Evolutionary conservation across 805 yeast genomes (phyloP).

Genomic region (Hyphopichia homilentoma): DNA sequence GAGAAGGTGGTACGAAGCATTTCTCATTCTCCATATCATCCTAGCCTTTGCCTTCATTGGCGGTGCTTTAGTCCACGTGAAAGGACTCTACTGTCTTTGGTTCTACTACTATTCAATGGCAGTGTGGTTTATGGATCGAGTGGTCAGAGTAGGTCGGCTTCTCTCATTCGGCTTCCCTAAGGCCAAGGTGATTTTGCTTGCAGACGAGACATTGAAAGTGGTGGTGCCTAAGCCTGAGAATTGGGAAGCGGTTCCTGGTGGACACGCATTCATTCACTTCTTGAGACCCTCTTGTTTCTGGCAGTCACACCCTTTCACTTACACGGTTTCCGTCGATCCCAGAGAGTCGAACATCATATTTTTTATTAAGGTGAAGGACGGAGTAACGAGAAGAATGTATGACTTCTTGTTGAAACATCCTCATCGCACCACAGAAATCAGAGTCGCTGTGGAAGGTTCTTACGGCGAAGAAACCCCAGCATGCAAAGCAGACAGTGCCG

Average conservation of each 20-base stretch:
- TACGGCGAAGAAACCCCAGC: conserved; percentile 36
- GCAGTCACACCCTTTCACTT: conserved; percentile 70
- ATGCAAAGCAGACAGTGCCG: conserved; percentile 20
- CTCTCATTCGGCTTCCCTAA: conserved; percentile 56
- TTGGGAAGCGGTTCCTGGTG: conserved; percentile 60
- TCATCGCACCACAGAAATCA: conserved; percentile 12
- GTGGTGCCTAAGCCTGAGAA: conserved; percentile 47
- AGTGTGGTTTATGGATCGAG: conserved; percentile 69
- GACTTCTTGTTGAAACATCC: conserved; percentile 17
- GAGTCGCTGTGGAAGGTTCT: conserved; percentile 37
- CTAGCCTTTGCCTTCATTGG: conserved; percentile 46
- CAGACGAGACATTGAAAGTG: conserved; percentile 47
- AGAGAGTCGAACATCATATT: conserved; percentile 20
- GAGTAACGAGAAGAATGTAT: conserved; percentile 24
- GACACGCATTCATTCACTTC: conserved; percentile 57
- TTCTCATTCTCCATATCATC: conserved; percentile 54
- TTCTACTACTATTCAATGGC: conserved; percentile 52
- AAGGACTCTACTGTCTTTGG: conserved; percentile 31
- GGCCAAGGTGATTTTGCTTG: conserved; percentile 41
- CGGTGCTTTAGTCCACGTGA: conserved; percentile 51
- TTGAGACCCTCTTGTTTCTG: conserved; percentile 45
- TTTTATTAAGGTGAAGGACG: conserved; percentile 32
- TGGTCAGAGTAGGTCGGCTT: conserved; percentile 53
- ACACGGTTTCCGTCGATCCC: conserved; percentile 16
- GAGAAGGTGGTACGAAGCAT: conserved; percentile 46